Percentiles rank a stretch among this genome's conserved stretches.
phyloP scores from a whole-genome alignment of 371 early-diverging fungal genomes.

The Lichtheimia ornata region DNA sequence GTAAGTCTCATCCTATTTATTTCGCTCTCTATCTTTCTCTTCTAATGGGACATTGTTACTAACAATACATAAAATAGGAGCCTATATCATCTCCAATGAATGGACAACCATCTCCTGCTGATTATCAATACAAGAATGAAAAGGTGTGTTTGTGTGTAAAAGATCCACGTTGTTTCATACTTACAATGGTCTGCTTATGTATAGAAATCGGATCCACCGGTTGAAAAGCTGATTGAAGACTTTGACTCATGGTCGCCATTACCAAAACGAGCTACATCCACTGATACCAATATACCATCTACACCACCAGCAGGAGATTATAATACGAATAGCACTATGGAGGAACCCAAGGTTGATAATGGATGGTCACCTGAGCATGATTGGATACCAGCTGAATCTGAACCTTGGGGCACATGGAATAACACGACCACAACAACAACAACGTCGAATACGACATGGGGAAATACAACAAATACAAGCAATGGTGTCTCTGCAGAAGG shows the following conservation, averaged over 20 bases:
- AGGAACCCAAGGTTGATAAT: no score
- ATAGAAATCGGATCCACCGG: no score
- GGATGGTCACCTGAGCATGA: slow-evolving; percentile 1
- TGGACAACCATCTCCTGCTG: no score
- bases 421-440: neutral
- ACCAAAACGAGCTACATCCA: neutral
- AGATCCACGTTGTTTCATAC: no score
- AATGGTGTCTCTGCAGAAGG: neutral
- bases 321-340: neutral
- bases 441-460: neutral
- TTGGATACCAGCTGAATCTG: neutral
- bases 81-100: no score
- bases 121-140: no score
- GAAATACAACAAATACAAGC: neutral
- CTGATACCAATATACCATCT: neutral
- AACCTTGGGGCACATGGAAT: neutral
- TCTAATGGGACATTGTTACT: no score
- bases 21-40: no score
- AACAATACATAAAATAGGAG: no score
- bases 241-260: neutral
- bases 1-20: no score
- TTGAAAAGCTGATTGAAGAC: slow-evolving; percentile 1
- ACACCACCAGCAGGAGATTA: neutral
- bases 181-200: no score
- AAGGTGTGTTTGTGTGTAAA: no score